Percentiles rank a stretch among this genome's conserved stretches.
phyloP scores from a whole-genome alignment of 768 basidiomycete genomes.

The Mrakia frigida region DNA sequence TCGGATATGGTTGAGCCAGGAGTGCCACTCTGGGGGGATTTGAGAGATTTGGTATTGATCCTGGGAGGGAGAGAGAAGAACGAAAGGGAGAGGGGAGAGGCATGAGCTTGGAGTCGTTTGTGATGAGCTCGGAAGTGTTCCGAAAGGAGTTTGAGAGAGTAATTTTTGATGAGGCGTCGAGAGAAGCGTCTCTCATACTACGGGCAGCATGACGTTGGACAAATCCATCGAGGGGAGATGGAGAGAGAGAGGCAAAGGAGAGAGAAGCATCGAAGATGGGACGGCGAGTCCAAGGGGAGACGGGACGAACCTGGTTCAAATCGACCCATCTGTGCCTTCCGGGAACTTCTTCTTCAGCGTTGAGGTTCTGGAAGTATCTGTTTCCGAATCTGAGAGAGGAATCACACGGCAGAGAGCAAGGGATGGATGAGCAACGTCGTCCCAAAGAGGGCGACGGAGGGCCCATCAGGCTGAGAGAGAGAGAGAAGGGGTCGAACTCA shows the following conservation, averaged over 20 bases:
- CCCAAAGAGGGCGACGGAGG: not conserved
- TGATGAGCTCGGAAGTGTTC: not conserved
- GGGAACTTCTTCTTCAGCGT: conserved; percentile 79
- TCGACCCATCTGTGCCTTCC: conserved; percentile 98
- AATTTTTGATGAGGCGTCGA: no score
- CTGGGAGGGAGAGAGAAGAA: not conserved
- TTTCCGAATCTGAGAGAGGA: conserved; percentile 15
- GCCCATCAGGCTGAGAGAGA: not conserved
- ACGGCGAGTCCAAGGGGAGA: not conserved
- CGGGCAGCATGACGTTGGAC: no score
- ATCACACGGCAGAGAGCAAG: not conserved
- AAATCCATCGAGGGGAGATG: no score
- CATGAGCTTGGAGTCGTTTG: not conserved
- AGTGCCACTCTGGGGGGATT: conserved; percentile 93
- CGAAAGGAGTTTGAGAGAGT: no score
- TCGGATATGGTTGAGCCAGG: conserved; percentile 89
- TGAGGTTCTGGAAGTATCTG: conserved; percentile 1
- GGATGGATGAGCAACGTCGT: no score
- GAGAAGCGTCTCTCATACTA: no score
- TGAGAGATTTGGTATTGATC: conserved; percentile 52
- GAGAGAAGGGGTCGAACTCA: conserved; percentile 50
- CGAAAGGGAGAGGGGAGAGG: not conserved
- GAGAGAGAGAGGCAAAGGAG: not conserved
- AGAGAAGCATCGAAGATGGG: not conserved
- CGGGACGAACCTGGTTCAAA: conserved; percentile 65